phyloP scores from a whole-genome alignment of 2,329 filamentous ascomycete genomes.

The Ilyonectria mors-panacis region DNA sequence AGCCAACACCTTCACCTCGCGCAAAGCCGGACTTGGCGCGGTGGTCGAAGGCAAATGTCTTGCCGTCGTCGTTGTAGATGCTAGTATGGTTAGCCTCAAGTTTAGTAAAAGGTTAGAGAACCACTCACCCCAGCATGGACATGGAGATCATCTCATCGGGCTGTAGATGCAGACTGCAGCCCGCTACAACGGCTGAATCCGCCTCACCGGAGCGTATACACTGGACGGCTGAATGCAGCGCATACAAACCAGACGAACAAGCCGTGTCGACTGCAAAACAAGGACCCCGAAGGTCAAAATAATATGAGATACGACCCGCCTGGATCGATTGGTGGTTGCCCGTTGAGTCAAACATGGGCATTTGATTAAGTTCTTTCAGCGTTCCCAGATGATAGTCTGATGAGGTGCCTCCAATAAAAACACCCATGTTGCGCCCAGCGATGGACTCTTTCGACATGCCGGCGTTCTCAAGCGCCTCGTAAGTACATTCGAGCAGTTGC shows the following conservation, averaged over 20 bases:
- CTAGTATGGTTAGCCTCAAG: background rate
- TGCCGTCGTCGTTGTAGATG: constrained; percentile 32
- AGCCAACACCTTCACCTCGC: constrained; percentile 32
- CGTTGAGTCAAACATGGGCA: constrained; percentile 67
- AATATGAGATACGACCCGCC: constrained; percentile 58
- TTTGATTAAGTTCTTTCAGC: constrained; percentile 61
- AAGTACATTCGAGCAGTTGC: constrained; percentile 67
- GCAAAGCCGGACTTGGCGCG: constrained; percentile 36
- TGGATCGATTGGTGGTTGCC: constrained; percentile 66
- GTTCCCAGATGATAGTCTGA: constrained; percentile 65
- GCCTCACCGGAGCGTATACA: constrained; percentile 48
- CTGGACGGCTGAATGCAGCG: constrained; percentile 52
- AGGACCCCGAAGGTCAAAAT: constrained; percentile 53
- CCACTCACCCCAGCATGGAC: constrained; percentile 49
- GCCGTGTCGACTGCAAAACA: constrained; percentile 55
- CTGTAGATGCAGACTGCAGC: constrained; percentile 28
- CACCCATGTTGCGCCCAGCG: constrained; percentile 64
- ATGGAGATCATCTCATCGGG: constrained; percentile 47
- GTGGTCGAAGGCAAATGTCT: constrained; percentile 33
- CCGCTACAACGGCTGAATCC: constrained; percentile 59
- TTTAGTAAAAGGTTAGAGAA: too few relatives aligned
- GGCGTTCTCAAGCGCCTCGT: constrained; percentile 68
- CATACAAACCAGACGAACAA: constrained; percentile 53
- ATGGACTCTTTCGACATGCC: constrained; percentile 64
- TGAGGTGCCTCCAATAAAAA: constrained; percentile 64